Base-by-base conservation (phyloP, 306 rosid species). In the Castanea crenata region DNA sequence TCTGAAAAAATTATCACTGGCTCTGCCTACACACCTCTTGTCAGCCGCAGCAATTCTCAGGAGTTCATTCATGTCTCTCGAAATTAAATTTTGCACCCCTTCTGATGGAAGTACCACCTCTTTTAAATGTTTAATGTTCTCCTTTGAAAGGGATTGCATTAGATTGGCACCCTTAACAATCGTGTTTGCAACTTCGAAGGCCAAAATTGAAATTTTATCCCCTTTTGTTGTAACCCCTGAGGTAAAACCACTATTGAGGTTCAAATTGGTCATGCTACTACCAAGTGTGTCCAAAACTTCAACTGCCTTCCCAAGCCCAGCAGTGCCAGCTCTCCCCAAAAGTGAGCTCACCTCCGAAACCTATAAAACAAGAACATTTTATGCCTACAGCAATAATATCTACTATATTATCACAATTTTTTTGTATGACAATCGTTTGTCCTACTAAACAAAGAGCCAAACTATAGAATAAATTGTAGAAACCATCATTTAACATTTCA, bases 271-370 rank as follows among this genome's bases (percentile, higher is more conserved):
- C 94, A 96, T 90, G 80, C 99, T 96, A 84, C 99, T 96, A 31
- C 97, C 98, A 86, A 96, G 91, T 25, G 98, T 96, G 86, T 96
- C 98, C 92, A 96, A 87, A 79, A 96, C 99, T 38, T 96, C 99
- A 57, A 93, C 99, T 29, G 99, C 99, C 88, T 96, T 96, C 82
- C 99, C 99, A 74, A 96, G 88, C 86, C 99, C 96, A 51, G 83
- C 98, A 68, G 97, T 96, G 85, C 99, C 96, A 78, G 99, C 99
- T 87, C 94, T 87, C 49, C 98, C 98, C 85, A 96, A 82, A 79
- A 90, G 91, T 68, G 92, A 93, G 83, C 99, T 91, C 85, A 93
- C 92, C 87, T 96, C 99, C 62, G 99, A 91, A 29, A 96, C 99
- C 99, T 96, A 85, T 52, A 84, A 75, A 79, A 74, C 67, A 80